Evolutionary conservation across 108 stramenopile species (phyloP).

Genomic region (Bacterosira constricta): DNA sequence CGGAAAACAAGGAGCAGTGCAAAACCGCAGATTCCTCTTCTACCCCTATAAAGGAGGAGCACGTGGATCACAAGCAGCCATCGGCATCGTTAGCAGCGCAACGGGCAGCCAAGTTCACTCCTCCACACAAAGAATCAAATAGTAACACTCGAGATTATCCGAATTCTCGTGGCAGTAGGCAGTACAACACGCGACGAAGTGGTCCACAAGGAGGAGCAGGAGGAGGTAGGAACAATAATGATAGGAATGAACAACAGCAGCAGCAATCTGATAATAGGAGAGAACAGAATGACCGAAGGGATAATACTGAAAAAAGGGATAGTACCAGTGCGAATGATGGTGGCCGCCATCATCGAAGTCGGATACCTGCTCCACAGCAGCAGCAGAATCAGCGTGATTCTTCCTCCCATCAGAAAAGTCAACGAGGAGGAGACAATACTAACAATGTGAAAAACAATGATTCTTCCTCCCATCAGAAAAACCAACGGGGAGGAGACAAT

Average conservation of each 20-base stretch:
- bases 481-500: constrained; percentile 12
- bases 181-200: background rate
- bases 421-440: constrained; percentile 17
- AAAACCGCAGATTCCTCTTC: background rate
- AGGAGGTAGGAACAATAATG: constrained; percentile 17
- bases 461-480: no score
- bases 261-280: constrained; percentile 1
- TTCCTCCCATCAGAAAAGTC: no score
- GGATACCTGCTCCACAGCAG: background rate
- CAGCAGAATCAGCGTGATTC: no score
- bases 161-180: no score
- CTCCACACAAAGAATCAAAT: constrained; percentile 8
- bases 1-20: background rate
- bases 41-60: constrained; percentile 2
- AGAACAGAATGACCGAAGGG: no score
- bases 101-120: constrained; percentile 22
- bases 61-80: background rate
- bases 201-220: background rate
- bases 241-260: constrained; percentile 1
- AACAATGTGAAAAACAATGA: no score
- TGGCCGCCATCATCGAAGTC: background rate
- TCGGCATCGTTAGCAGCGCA: background rate
- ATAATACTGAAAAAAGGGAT: background rate
- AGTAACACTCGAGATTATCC: constrained; percentile 5
- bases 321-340: background rate